Conservation (phyloP, 2,329 filamentous ascomycete species). For the Huntiella bhutanensis region DNA sequence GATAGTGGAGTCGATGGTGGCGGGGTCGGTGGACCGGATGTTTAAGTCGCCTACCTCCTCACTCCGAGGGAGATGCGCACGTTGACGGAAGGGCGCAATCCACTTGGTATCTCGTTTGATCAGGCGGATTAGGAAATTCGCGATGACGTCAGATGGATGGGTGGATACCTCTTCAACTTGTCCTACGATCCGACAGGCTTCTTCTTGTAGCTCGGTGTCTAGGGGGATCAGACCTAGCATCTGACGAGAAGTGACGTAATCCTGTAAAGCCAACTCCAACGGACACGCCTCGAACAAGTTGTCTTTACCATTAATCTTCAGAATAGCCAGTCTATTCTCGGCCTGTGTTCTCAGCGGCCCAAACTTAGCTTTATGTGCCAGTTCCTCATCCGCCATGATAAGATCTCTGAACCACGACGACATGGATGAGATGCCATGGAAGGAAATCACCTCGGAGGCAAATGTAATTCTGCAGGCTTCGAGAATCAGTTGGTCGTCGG, state of each 20-base stretch:
- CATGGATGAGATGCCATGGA: constrained; percentile 21
- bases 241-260: constrained; percentile 31
- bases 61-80: constrained; percentile 36
- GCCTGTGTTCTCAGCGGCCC: constrained; percentile 26
- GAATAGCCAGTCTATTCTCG: constrained; percentile 27
- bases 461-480: constrained; percentile 41
- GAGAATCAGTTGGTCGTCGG: constrained; percentile 34
- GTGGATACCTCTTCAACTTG: constrained; percentile 34
- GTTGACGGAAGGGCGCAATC: constrained; percentile 35
- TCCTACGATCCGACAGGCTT: constrained; percentile 38
- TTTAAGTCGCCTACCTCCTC: constrained; percentile 32
- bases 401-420: constrained; percentile 40
- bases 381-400: constrained; percentile 28
- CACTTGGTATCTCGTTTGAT: constrained; percentile 31
- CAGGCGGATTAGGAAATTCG: constrained; percentile 37
- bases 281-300: constrained; percentile 38
- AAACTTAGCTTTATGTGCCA: constrained; percentile 27
- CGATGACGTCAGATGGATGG: constrained; percentile 29
- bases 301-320: constrained; percentile 39
- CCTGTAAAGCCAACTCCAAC: constrained; percentile 33
- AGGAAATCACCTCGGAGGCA: constrained; percentile 29
- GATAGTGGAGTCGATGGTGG: constrained; percentile 38
- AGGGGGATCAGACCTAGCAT: constrained; percentile 39
- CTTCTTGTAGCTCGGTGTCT: constrained; percentile 39
- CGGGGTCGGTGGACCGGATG: constrained; percentile 32